These are phyloP conservation scores for Euphrasia confusa DNA, from an alignment of 257 asterid species.

Conservation along the genomic window DNA sequence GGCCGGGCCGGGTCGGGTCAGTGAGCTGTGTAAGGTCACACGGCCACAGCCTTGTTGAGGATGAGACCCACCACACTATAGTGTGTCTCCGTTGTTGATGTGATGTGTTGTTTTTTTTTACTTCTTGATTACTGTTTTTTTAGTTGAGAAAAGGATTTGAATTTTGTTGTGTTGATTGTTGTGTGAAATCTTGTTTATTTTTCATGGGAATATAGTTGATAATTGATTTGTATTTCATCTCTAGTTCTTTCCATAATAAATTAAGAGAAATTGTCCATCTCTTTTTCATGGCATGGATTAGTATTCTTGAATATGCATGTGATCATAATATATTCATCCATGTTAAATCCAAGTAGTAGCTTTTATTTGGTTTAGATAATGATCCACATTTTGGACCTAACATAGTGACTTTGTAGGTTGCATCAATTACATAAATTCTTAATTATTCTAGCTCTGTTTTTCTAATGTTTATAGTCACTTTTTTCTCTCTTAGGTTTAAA, in stretches of 20 bases:
- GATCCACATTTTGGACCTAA: no score
- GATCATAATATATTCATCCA: background rate
- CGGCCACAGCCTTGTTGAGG: slow-evolving; percentile 22
- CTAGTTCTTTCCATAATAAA: slow-evolving; percentile 26
- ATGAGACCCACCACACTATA: slow-evolving; percentile 33
- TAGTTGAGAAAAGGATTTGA: slow-evolving; percentile 3
- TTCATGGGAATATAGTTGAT: no score
- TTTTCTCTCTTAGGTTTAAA: no score
- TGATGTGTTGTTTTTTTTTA: no score
- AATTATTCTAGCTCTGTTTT: no score
- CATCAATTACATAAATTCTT: no score
- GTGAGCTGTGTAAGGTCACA: slow-evolving; percentile 22
- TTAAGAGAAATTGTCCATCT: slow-evolving; percentile 9
- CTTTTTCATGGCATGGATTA: background rate
- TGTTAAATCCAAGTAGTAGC: no score
- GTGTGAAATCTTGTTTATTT: slow-evolving; percentile 32
- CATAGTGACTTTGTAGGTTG: no score
- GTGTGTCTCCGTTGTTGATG: slow-evolving; percentile 18
- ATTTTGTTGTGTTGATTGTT: slow-evolving; percentile 17
- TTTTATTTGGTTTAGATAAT: no score
- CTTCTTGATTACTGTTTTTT: background rate
- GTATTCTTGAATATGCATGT: background rate
- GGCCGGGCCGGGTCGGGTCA: background rate
- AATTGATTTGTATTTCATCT: slow-evolving; percentile 27
- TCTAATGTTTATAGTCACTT: no score